Evolutionary conservation across 495 filamentous ascomycete species (phyloP), one percentile per base, ranked within the genome.

Genomic region (Cercophora sp.): DNA sequence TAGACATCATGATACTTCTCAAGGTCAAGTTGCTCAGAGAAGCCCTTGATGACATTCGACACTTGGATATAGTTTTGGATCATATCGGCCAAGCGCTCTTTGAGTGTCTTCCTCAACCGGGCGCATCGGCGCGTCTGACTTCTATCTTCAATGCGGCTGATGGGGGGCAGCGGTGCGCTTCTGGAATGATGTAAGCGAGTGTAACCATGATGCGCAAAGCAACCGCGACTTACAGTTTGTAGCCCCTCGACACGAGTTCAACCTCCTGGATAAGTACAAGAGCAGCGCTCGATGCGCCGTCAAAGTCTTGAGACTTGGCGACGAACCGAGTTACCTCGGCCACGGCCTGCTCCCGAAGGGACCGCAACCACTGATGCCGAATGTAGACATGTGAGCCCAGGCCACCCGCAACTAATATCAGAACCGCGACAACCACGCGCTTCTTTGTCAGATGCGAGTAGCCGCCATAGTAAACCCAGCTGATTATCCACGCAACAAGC

Each of bases 211-310:
- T 16, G 37, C 15, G 41, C 18, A 9, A n/a, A 43, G 27, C 23
- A 18, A 56, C 46, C 27, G 25, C 3, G n/a, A 65, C 83, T 73
- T 70, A 92, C 89, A 98, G 81, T 66, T 88, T 80, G 66, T 97
- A 98, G 43, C 93, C 93, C 58, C 92, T 81, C 32, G 92, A 92
- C 10, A 97, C 92, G 43, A 97, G 76, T 69, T 97, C 93, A 16
- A 97, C 92, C 67, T 98, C 93, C 70, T 97, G 92, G 53, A 98
- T 87, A 45, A 96, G 80, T 26, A 85, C 85, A 26, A 98, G 75
- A 2, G 90, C 86, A 22, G 89, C 84, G 46, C 85, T 85, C 27
- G 81, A 85, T 25, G 87, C 85, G 25, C 85, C 81, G 67, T 97
- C 91, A 55, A 94, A 90, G 19, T 86, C 83, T 57, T 93, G 91